Base-by-base conservation (phyloP, 2,329 filamentous ascomycete species). In the Dichotomopilus funicola region DNA sequence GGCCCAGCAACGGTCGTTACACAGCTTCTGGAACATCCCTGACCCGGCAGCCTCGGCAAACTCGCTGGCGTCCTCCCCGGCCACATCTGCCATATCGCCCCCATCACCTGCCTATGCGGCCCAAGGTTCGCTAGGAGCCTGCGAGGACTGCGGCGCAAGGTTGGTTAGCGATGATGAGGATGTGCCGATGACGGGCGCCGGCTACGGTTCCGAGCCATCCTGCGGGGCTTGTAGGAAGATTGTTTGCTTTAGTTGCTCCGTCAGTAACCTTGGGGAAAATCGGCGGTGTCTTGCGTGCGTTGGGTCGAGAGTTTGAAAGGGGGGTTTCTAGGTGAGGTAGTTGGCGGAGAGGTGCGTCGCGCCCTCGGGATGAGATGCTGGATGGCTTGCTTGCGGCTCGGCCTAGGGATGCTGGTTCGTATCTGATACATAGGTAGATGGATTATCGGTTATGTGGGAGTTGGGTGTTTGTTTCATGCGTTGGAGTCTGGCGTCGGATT, bases 1-100 rank as follows among this genome's bases (percentile, higher is more conserved):
- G 8, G 36, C 11, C 42, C 59, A 61, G 10, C 81, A 85, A 65
- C 71, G 74, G 4, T 82, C 78, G 0, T 71, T 86, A 0, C 81
- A 85, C 66, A 78, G 72, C 42, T 86, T 85, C 69, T 86, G 81
- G 81, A 74, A 75, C n/a, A 73, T 85, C 11, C 74, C 65, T 1
- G 54, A 49, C 10, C 48, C 53, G 1, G n/a, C 57, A 1, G 70
- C 72, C 0, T 66, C 70, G 0, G 66, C 75, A 5, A 59, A 62
- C 10, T 64, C 65, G 4, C 60, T 64, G 2, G 56, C 61, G 1
- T 63, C 70, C 0, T 62, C 65, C 1, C 61, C 68, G 1, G 49
- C 68, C 6, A 54, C 61, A 1, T 59, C 58, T 3, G 53, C 55
- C 19, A 56, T 57, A 55, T 58, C 56, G 10, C 55, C 11, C 51